Percentiles rank a stretch among this genome's conserved stretches.
Evolutionary conservation across 306 rosid species (phyloP).

Genomic region (Clitoria ternatea): DNA sequence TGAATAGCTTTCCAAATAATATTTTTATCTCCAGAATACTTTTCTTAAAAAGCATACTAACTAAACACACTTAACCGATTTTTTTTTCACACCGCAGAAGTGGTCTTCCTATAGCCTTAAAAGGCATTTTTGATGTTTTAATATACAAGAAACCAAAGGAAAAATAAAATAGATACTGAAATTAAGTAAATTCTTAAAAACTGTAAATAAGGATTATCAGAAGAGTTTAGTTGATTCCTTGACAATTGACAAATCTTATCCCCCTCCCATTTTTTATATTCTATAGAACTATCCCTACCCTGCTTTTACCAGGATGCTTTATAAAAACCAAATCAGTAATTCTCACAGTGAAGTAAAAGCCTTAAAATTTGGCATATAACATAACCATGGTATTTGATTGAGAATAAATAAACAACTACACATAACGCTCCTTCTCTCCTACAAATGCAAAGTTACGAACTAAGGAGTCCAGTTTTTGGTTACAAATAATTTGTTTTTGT

Average conservation of each 20-base stretch:
- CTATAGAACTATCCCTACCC: background rate
- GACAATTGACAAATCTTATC: background rate
- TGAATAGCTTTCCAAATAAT: too few relatives aligned
- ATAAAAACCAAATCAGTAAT: background rate
- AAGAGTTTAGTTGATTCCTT: background rate
- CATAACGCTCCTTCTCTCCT: slow-evolving; percentile 25
- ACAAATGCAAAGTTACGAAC: background rate
- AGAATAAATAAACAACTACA: slow-evolving; percentile 20
- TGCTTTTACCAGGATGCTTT: background rate
- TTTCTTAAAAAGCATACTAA: too few relatives aligned
- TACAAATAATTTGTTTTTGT: slow-evolving; percentile 8
- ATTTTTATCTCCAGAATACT: too few relatives aligned
- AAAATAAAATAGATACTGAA: background rate
- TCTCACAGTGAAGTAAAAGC: background rate
- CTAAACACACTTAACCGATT: too few relatives aligned
- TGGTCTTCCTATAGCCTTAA: too few relatives aligned
- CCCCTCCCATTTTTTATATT: background rate
- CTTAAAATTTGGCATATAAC: background rate
- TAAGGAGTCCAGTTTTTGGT: background rate
- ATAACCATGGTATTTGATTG: slow-evolving; percentile 4
- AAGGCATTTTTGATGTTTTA: background rate
- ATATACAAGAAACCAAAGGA: background rate
- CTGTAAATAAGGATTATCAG: background rate
- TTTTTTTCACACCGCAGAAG: too few relatives aligned
- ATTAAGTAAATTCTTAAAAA: background rate